Evolutionary conservation across 305 asterid species (phyloP).

Genomic region (Fraxinus ornus): DNA sequence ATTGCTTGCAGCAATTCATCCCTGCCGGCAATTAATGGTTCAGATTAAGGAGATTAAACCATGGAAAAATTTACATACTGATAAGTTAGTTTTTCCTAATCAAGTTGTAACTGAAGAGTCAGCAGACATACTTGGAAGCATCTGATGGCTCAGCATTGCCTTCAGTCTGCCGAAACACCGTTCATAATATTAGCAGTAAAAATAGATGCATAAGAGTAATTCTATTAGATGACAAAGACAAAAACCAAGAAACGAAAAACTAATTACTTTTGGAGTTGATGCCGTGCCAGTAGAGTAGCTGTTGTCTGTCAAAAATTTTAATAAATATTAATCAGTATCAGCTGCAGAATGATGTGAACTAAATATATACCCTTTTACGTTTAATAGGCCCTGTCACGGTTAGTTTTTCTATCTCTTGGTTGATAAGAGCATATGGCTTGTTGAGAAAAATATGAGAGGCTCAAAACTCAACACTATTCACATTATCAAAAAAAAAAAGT

Average conservation of each 20-base stretch:
- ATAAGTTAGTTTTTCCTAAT: neutral
- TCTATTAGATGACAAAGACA: neutral
- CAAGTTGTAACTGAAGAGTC: slow-evolving; percentile 19
- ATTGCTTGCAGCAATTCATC: slow-evolving; percentile 84
- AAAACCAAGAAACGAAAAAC: neutral
- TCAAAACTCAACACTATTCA: slow-evolving; percentile 4
- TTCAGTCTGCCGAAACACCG: slow-evolving; percentile 56
- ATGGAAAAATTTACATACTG: neutral
- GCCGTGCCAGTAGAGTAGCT: slow-evolving; percentile 31
- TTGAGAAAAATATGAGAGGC: neutral
- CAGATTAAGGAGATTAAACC: slow-evolving; percentile 23
- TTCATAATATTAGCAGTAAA: slow-evolving; percentile 23
- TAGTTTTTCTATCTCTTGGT: slow-evolving; percentile 8
- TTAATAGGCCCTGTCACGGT: neutral
- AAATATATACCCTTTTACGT: slow-evolving; percentile 1
- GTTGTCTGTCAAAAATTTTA: slow-evolving; percentile 36
- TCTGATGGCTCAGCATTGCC: slow-evolving; percentile 36
- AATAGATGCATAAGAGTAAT: slow-evolving; percentile 16
- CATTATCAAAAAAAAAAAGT: neutral
- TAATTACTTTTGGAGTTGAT: slow-evolving; percentile 42
- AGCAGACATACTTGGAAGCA: slow-evolving; percentile 75
- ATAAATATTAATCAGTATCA: slow-evolving; percentile 20
- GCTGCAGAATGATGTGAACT: slow-evolving; percentile 4
- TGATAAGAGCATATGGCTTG: slow-evolving; percentile 14
- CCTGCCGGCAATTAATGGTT: slow-evolving; percentile 42